Evolutionary conservation across 2,329 filamentous ascomycete species (phyloP).

Genomic region (Venturia carpophila): DNA sequence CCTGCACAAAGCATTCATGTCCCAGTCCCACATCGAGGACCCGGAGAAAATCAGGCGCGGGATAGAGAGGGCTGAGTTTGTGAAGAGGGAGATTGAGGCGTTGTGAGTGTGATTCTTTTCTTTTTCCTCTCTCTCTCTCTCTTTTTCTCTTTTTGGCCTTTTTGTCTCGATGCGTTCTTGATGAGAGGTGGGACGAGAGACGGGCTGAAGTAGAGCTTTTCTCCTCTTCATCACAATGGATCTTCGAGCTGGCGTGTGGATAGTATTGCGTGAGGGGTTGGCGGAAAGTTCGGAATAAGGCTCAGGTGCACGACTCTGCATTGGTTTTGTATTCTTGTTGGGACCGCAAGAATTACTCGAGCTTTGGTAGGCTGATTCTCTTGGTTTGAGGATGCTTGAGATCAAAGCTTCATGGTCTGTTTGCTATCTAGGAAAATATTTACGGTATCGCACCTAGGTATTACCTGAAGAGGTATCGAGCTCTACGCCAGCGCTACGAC

Average conservation of each 20-base stretch:
- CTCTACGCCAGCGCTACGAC: slow-evolving; percentile 73
- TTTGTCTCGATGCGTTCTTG: neutral
- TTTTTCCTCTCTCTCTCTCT: neutral
- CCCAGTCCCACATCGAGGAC: slow-evolving; percentile 61
- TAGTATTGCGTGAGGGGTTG: no score
- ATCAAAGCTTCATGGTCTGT: neutral
- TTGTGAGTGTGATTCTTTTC: slow-evolving; percentile 60
- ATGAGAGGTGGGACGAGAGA: neutral
- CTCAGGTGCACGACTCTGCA: no score
- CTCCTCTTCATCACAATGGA: no score
- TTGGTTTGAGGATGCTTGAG: no score
- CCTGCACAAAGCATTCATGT: slow-evolving; percentile 77
- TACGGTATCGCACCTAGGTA: slow-evolving; percentile 51
- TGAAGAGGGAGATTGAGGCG: slow-evolving; percentile 92
- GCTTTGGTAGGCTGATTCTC: no score
- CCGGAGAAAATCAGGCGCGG: slow-evolving; percentile 67
- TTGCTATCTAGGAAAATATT: neutral
- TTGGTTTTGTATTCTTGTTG: no score
- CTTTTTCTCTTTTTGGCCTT: no score
- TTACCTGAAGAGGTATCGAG: slow-evolving; percentile 85
- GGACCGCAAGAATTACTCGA: no score
- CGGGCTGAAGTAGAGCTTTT: neutral
- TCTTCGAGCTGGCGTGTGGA: no score
- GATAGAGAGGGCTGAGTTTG: slow-evolving; percentile 73
- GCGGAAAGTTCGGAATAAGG: no score